Conservation (phyloP, 2,329 filamentous ascomycete genomes). For the Nemania serpens region DNA sequence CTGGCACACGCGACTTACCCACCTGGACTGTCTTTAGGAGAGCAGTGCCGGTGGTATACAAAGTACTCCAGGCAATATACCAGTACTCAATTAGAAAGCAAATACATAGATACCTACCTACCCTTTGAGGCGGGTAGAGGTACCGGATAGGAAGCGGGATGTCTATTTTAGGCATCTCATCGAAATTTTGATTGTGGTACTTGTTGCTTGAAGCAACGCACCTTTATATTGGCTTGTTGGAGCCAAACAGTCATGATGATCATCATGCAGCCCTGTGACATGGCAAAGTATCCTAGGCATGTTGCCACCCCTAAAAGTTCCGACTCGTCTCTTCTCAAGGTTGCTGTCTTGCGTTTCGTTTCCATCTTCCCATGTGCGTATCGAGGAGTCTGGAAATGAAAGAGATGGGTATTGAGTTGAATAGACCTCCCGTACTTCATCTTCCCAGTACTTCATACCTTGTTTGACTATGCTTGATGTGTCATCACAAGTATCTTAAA, state of each 20-base stretch:
- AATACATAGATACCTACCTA: too few relatives aligned
- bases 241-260: constrained; percentile 17
- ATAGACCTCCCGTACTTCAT: too few relatives aligned
- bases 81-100: too few relatives aligned
- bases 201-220: neutral
- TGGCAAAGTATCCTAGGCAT: neutral
- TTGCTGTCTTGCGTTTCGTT: neutral
- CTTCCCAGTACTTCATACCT: neutral
- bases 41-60: too few relatives aligned
- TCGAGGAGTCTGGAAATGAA: neutral
- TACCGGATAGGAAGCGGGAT: too few relatives aligned
- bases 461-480: constrained; percentile 1
- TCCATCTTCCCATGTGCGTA: neutral
- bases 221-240: neutral
- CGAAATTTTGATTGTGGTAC: neutral
- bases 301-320: constrained; percentile 9
- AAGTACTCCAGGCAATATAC: too few relatives aligned
- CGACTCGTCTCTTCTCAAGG: constrained; percentile 1
- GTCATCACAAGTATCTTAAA: constrained; percentile 18
- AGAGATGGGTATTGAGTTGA: neutral
- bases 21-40: too few relatives aligned
- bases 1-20: too few relatives aligned
- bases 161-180: too few relatives aligned
- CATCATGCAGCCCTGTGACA: constrained; percentile 21
- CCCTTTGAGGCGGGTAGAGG: too few relatives aligned